phyloP scores from a whole-genome alignment of 2,329 filamentous ascomycete genomes.

The Ophiostoma ips region DNA sequence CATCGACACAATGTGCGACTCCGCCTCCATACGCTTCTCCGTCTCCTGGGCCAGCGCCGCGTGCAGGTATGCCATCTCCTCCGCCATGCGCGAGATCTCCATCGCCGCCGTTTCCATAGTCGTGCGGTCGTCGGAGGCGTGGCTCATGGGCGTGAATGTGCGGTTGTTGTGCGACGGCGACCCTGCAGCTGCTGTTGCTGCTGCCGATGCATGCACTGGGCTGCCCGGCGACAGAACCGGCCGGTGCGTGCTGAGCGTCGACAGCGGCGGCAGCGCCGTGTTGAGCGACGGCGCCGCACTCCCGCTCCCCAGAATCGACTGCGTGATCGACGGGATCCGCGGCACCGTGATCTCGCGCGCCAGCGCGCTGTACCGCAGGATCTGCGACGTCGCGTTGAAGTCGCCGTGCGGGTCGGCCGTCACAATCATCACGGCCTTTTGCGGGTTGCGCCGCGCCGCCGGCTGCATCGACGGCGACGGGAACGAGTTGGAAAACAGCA shows the following conservation, averaged over 20 bases:
- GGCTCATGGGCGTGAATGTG: conserved; percentile 26
- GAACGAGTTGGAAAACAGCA: conserved; percentile 81
- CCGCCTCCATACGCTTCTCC: conserved; percentile 54
- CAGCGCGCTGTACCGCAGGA: conserved; percentile 83
- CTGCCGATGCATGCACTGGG: conserved; percentile 10
- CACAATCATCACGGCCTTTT: conserved; percentile 90
- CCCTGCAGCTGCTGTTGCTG: too few species aligned
- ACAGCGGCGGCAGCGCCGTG: too few species aligned
- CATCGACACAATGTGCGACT: conserved; percentile 58
- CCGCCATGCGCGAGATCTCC: conserved; percentile 65
- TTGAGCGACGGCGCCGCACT: conserved; percentile 17
- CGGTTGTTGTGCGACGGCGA: too few species aligned
- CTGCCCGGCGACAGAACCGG: conserved; percentile 22
- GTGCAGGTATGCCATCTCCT: conserved; percentile 64
- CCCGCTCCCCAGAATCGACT: conserved; percentile 42
- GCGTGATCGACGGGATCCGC: conserved; percentile 68
- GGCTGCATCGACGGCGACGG: conserved; percentile 37
- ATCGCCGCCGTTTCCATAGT: conserved; percentile 72
- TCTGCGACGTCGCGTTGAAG: conserved; percentile 93
- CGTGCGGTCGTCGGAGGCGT: conserved; percentile 37
- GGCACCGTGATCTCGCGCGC: conserved; percentile 88
- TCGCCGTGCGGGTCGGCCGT: conserved; percentile 87
- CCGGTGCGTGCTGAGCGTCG: background rate
- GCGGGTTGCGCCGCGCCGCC: conserved; percentile 47
- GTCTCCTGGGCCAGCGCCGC: conserved; percentile 57